A percentile compares a stretch with the other conserved stretches of the same genome.
These are phyloP conservation scores for Saururus chinensis DNA, from an alignment of 164 flowering plant species.

Conservation along the genomic window DNA sequence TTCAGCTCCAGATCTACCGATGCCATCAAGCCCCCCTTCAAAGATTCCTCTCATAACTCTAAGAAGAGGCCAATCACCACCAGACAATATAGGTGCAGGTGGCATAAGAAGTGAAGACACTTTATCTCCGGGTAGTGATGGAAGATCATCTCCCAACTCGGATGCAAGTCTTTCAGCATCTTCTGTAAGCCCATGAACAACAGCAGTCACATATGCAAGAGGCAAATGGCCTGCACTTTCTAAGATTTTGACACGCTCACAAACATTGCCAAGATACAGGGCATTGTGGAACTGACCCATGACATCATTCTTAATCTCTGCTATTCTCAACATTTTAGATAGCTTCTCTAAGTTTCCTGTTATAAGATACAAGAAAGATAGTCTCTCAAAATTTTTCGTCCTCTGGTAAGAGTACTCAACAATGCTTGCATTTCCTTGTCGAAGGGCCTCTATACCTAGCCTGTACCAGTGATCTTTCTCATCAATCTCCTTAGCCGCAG, in stretches of 20 bases:
- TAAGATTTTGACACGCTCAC: conserved; percentile 74
- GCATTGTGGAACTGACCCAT: conserved; percentile 97
- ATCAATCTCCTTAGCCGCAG: conserved; percentile 76
- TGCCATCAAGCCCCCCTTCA: conserved; percentile 63
- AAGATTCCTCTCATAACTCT: conserved; percentile 81
- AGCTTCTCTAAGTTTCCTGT: conserved; percentile 79
- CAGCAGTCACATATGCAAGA: conserved; percentile 79
- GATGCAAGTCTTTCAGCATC: conserved; percentile 53
- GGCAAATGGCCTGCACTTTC: conserved; percentile 82
- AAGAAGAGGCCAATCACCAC: conserved; percentile 70
- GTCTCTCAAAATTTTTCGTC: conserved; percentile 85
- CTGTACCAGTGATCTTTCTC: conserved; percentile 88
- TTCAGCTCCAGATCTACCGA: conserved; percentile 30
- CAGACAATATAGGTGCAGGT: conserved; percentile 56
- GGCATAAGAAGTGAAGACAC: conserved; percentile 63
- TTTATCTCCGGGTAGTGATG: conserved; percentile 43
- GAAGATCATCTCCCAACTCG: conserved; percentile 62
- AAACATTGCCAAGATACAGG: conserved; percentile 71
- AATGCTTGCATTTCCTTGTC: conserved; percentile 88
- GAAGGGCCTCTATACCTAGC: conserved; percentile 86
- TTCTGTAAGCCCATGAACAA: conserved; percentile 67
- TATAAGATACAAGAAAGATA: conserved; percentile 76
- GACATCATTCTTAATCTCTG: conserved; percentile 79
- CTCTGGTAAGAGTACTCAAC: conserved; percentile 90
- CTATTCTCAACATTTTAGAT: conserved; percentile 84